These are phyloP conservation scores for Rubia peregrina DNA, from an alignment of 305 asterid species.

Conservation along the genomic window DNA sequence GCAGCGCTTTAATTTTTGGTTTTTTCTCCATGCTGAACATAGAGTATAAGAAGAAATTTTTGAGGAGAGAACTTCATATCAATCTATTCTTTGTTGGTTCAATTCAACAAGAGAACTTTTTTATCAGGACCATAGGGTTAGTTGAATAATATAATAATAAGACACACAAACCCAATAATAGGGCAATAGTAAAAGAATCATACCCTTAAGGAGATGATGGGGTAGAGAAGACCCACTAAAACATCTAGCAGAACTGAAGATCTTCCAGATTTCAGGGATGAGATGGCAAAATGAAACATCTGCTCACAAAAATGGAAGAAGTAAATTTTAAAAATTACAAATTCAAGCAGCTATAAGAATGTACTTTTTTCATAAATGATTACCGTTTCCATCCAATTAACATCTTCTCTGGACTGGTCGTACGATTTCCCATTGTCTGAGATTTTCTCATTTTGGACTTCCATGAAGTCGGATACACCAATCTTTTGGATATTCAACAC, in stretches of 20 bases:
- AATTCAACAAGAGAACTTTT: not conserved
- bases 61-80: not conserved
- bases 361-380: slow-evolving; percentile 21
- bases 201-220: slow-evolving; percentile 93
- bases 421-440: slow-evolving; percentile 45
- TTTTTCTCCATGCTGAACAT: not conserved
- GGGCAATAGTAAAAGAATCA: slow-evolving; percentile 19
- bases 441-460: slow-evolving; percentile 32
- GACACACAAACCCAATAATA: slow-evolving; percentile 8
- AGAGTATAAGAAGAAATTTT: too few species aligned
- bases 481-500: slow-evolving; percentile 58
- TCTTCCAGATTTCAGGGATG: slow-evolving; percentile 96
- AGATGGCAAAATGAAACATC: slow-evolving; percentile 90
- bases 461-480: slow-evolving; percentile 54
- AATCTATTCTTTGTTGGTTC: not conserved
- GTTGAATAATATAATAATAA: not conserved
- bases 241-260: slow-evolving; percentile 88
- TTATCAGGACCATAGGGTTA: not conserved
- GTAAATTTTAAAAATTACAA: slow-evolving; percentile 6
- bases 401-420: slow-evolving; percentile 62
- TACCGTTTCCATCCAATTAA: slow-evolving; percentile 99
- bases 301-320: slow-evolving; percentile 33
- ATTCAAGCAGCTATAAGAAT: slow-evolving; percentile 13
- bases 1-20: not conserved
- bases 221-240: slow-evolving; percentile 78